A percentile compares a stretch with the other conserved stretches of the same genome.
Evolutionary conservation across 345 rosid species (phyloP).

Genomic region (sweet orange (Citrus sinensis)): DVS_A1.0 CM039164.1:21562001-21562500

Average conservation of each 20-base stretch:
- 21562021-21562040: slow-evolving; percentile 42
- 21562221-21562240: too few species aligned
- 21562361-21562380: slow-evolving; percentile 45
- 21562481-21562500: too few species aligned
- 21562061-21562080: too few species aligned
- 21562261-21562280: slow-evolving; percentile 36
- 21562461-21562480: too few species aligned
- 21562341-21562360: slow-evolving; percentile 60
- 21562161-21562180: too few species aligned
- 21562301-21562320: slow-evolving; percentile 21
- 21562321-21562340: slow-evolving; percentile 51
- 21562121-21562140: too few species aligned
- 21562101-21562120: neutral
- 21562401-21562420: slow-evolving; percentile 16
- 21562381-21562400: slow-evolving; percentile 41
- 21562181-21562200: too few species aligned
- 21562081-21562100: neutral
- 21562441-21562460: too few species aligned
- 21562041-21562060: neutral
- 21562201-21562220: too few species aligned
- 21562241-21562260: slow-evolving; percentile 43
- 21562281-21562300: slow-evolving; percentile 13
- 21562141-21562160: too few species aligned
- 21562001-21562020: slow-evolving; percentile 45
- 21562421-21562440: too few species aligned